Conservation (phyloP, 768 basidiomycete genomes). For the Nevesoporus exiguus region DNA sequence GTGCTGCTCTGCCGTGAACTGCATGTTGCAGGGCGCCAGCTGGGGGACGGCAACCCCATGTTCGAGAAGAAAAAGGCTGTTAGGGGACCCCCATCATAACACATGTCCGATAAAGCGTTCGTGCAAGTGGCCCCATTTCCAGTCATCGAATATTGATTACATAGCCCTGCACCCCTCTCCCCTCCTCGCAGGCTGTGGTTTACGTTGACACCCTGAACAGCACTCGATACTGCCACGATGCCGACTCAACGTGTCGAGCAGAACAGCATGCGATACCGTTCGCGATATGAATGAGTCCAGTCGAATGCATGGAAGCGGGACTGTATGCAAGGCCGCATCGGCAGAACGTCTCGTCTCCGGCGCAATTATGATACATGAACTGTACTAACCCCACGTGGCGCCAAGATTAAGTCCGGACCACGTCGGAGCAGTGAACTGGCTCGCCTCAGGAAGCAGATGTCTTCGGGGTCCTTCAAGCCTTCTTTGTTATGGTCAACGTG, state of each 20-base stretch:
- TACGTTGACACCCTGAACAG: slow-evolving; percentile 29
- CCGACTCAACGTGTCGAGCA: slow-evolving; percentile 20
- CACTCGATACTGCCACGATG: slow-evolving; percentile 22
- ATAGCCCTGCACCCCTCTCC: slow-evolving; percentile 23
- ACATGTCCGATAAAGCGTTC: slow-evolving; percentile 14
- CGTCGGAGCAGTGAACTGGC: slow-evolving; percentile 18
- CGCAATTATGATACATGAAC: slow-evolving; percentile 8
- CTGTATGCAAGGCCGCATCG: slow-evolving; percentile 23
- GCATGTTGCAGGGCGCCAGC: slow-evolving; percentile 14
- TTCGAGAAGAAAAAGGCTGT: slow-evolving; percentile 13
- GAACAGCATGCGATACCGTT: slow-evolving; percentile 9
- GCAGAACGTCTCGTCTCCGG: slow-evolving; percentile 22
- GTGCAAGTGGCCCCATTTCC: slow-evolving; percentile 7
- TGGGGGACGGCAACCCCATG: slow-evolving; percentile 9
- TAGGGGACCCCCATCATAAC: slow-evolving; percentile 7
- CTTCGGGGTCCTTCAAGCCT: slow-evolving; percentile 24
- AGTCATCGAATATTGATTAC: slow-evolving; percentile 15
- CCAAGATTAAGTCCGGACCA: not conserved
- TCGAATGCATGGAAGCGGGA: slow-evolving; percentile 27
- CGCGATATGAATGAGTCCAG: slow-evolving; percentile 21
- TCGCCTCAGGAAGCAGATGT: slow-evolving; percentile 13
- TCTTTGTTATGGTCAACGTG: not conserved
- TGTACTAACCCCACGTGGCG: slow-evolving; percentile 19
- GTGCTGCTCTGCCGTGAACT: slow-evolving; percentile 23
- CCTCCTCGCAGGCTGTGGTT: slow-evolving; percentile 24